Percentiles rank a stretch among this genome's conserved stretches.
Conservation (phyloP, 164 flowering plant species). For the Vitis vinifera region DNA sequence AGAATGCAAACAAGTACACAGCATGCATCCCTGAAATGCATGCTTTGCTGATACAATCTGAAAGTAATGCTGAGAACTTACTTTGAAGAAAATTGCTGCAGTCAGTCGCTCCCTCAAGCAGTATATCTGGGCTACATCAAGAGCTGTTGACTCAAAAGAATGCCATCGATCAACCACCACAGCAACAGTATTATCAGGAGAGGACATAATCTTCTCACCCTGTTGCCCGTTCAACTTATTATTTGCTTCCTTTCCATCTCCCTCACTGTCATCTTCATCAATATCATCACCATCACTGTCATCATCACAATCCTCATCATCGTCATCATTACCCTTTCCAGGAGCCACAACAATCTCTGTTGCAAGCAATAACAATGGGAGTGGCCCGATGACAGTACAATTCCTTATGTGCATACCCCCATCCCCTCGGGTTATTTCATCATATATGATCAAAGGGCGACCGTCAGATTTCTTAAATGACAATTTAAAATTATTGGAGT, state of each 20-base stretch:
- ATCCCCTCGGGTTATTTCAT: constrained; percentile 88
- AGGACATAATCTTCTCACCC: constrained; percentile 61
- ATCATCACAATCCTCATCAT: constrained; percentile 18
- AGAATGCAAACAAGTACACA: neutral
- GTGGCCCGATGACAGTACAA: constrained; percentile 73
- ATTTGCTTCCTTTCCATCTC: constrained; percentile 36
- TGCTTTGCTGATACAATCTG: too few relatives aligned
- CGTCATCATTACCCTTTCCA: constrained; percentile 30
- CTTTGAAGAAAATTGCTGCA: constrained; percentile 78
- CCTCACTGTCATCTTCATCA: constrained; percentile 28
- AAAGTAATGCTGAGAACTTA: constrained; percentile 27
- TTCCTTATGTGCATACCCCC: constrained; percentile 58
- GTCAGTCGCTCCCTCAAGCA: constrained; percentile 82
- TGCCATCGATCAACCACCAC: constrained; percentile 89
- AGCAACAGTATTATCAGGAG: constrained; percentile 69
- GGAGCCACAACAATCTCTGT: constrained; percentile 87
- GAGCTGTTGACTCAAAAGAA: constrained; percentile 65
- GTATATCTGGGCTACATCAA: constrained; percentile 87
- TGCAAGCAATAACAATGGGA: constrained; percentile 73
- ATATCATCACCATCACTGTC: constrained; percentile 19
- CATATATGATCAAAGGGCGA: constrained; percentile 55
- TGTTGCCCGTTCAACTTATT: constrained; percentile 22
- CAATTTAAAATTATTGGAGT: constrained; percentile 46
- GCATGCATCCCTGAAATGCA: too few relatives aligned
- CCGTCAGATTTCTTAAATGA: constrained; percentile 22